These are phyloP conservation scores for Fusarium sp. DNA, from an alignment of 2,329 filamentous ascomycete species.

Conservation along the genomic window DNA sequence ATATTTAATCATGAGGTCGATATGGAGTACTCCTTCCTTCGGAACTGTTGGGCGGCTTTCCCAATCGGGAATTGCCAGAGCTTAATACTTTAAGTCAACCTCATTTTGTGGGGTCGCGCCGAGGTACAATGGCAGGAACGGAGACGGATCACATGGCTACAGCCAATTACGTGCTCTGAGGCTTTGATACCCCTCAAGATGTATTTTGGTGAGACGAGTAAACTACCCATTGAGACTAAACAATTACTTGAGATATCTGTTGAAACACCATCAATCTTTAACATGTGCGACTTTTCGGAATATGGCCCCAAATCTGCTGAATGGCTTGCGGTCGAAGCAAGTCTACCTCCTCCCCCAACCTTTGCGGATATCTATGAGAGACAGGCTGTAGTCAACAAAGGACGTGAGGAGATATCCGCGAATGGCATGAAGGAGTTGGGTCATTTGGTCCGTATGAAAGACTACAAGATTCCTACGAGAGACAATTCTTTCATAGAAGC, in stretches of 20 bases:
- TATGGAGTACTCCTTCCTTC: not conserved
- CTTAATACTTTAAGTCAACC: not conserved
- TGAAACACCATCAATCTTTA: not conserved
- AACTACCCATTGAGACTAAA: not conserved
- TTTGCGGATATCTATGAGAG: conserved; percentile 14
- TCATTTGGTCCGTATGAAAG: conserved; percentile 43
- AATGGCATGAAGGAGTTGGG: conserved; percentile 12
- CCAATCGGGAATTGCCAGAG: not conserved
- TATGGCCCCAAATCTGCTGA: conserved; percentile 54
- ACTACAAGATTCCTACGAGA: conserved; percentile 39
- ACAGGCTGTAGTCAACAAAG: conserved; percentile 9
- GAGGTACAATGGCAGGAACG: not conserved
- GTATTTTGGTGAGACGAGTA: not conserved
- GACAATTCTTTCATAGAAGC: conserved; percentile 21
- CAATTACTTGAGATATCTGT: not conserved
- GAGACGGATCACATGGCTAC: not conserved
- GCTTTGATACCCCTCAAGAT: not conserved
- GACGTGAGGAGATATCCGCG: conserved; percentile 13
- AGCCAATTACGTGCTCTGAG: not conserved
- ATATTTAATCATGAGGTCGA: not conserved
- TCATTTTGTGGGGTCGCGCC: not conserved
- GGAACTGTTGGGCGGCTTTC: not conserved
- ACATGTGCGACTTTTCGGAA: conserved; percentile 42
- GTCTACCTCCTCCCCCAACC: not conserved
- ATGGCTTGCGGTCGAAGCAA: conserved; percentile 51